Evolutionary conservation across 768 basidiomycete species (phyloP).

Genomic region (Tylopilus rubrobrunneus): DNA sequence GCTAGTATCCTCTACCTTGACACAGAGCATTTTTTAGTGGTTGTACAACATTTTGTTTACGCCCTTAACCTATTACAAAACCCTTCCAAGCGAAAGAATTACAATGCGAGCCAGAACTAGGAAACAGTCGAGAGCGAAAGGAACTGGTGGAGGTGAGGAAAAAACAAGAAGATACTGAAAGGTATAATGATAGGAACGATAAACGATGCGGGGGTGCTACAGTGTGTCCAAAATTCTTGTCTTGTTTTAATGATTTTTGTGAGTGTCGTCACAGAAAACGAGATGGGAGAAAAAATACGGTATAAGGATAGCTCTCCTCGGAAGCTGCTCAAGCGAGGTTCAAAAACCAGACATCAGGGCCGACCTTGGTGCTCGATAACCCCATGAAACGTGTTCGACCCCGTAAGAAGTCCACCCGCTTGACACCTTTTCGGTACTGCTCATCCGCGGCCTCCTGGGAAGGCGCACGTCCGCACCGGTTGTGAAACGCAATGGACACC

Average conservation of each 20-base stretch:
- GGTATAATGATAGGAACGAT: conserved; percentile 27
- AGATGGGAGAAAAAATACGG: not conserved
- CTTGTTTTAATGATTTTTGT: conserved; percentile 17
- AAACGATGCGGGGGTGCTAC: conserved; percentile 20
- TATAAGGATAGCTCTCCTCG: conserved; percentile 24
- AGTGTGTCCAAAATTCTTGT: conserved; percentile 9
- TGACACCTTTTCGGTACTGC: conserved; percentile 47
- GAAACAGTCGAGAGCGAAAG: not conserved
- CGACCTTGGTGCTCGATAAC: conserved; percentile 35
- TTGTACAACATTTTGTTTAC: conserved; percentile 13
- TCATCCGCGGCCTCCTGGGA: conserved; percentile 29
- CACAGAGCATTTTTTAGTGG: not conserved
- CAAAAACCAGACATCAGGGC: conserved; percentile 35
- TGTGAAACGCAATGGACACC: conserved; percentile 42
- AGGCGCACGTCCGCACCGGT: conserved; percentile 35
- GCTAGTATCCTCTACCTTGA: too few species aligned
- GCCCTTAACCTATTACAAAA: conserved; percentile 19
- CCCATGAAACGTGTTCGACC: conserved; percentile 45
- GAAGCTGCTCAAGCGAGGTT: conserved; percentile 24
- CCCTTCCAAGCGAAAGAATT: not conserved
- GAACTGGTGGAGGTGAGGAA: not conserved
- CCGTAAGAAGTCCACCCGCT: conserved; percentile 52
- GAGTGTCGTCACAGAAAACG: conserved; percentile 2
- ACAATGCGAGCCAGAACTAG: not conserved
- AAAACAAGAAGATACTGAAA: not conserved